These are phyloP conservation scores for Colletotrichum sp. DNA, from an alignment of 2,329 filamentous ascomycete species.

Conservation along the genomic window DNA sequence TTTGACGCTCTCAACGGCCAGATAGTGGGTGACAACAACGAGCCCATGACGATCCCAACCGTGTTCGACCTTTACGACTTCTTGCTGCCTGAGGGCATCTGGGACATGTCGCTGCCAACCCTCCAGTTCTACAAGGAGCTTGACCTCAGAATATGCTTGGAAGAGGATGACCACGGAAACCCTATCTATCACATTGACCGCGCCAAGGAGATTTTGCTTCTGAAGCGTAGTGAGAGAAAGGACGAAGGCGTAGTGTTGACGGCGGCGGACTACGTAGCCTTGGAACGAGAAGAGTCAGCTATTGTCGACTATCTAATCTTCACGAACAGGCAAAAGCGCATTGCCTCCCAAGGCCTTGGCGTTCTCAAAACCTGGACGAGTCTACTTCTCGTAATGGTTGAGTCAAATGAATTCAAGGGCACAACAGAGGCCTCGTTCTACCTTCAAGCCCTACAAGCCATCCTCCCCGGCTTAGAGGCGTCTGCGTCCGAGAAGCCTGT, in stretches of 20 bases:
- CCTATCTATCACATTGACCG: slow-evolving; percentile 72
- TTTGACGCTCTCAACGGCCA: slow-evolving; percentile 80
- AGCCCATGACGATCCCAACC: slow-evolving; percentile 71
- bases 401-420: slow-evolving; percentile 79
- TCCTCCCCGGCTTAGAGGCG: slow-evolving; percentile 85
- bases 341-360: slow-evolving; percentile 63
- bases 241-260: slow-evolving; percentile 53
- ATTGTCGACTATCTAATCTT: slow-evolving; percentile 67
- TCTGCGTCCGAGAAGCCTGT: slow-evolving; percentile 72
- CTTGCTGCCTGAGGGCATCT: slow-evolving; percentile 60
- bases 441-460: slow-evolving; percentile 83
- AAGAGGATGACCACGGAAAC: slow-evolving; percentile 62
- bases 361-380: slow-evolving; percentile 86
- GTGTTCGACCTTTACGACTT: slow-evolving; percentile 97
- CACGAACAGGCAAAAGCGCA: slow-evolving; percentile 66
- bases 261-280: slow-evolving; percentile 50
- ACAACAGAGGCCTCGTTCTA: slow-evolving; percentile 78
- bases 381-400: slow-evolving; percentile 81
- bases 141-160: slow-evolving; percentile 69
- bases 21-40: slow-evolving; percentile 69
- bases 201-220: slow-evolving; percentile 73
- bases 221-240: slow-evolving; percentile 69
- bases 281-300: slow-evolving; percentile 64
- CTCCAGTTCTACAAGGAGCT: slow-evolving; percentile 69
- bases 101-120: slow-evolving; percentile 55